Evolutionary conservation across 1,284 basidiomycete genomes (phyloP).

Genomic region (Heterobasidion annosum): DNA sequence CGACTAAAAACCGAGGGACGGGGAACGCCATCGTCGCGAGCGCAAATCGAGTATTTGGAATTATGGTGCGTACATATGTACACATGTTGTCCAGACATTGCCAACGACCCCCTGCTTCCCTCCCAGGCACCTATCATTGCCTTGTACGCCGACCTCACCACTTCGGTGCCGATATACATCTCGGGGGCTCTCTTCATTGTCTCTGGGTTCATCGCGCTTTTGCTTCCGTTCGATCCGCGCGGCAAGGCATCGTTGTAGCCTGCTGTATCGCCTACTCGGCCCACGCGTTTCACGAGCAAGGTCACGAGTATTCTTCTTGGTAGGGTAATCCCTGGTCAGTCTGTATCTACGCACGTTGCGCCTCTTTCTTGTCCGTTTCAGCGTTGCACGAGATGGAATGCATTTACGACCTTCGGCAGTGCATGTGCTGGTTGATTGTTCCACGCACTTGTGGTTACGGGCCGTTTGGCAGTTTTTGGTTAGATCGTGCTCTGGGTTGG

Average conservation of each 20-base stretch:
- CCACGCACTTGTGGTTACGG: no score
- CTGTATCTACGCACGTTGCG: no score
- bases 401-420: no score
- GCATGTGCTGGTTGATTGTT: no score
- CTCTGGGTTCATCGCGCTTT: conserved; percentile 49
- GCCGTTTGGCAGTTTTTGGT: no score
- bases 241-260: conserved; percentile 53
- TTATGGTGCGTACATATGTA: conserved; percentile 32
- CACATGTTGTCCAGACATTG: neutral
- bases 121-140: conserved; percentile 57
- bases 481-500: no score
- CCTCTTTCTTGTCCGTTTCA: no score
- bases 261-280: neutral
- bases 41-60: conserved; percentile 54
- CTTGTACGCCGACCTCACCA: conserved; percentile 48
- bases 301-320: no score
- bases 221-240: conserved; percentile 66
- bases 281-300: no score
- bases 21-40: conserved; percentile 60
- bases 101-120: neutral
- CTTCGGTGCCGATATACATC: conserved; percentile 64
- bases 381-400: no score
- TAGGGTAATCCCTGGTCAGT: no score
- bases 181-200: conserved; percentile 57
- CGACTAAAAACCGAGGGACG: conserved; percentile 63